Base-by-base conservation (phyloP, 2,329 filamentous ascomycete genomes). In the Decorospora gaudefroyi region DNA sequence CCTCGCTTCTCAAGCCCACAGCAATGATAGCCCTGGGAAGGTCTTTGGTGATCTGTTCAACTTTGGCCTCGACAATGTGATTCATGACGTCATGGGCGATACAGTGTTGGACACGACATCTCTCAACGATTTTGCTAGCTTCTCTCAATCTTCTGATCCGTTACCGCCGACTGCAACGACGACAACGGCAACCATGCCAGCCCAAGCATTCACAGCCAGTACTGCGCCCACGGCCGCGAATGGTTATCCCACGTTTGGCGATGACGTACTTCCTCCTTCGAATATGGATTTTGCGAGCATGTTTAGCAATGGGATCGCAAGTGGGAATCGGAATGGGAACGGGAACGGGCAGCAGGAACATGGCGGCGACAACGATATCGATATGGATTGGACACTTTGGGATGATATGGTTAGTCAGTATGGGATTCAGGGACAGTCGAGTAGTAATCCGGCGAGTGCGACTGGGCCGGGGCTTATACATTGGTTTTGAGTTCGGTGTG, bases 321-420 rank as follows among this genome's bases (percentile, higher is more conserved):
- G 26, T 42, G 25, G 22, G 17, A 19, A 15, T 15, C 8, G 10
- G 9, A 19, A 15, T 16, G 21, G 9, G 10, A 18, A 16, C 9
- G 17, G 9, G 6, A 28, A 42, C 10, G 31, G 30, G n/a, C 25
- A 21, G 33, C 39, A 34, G 43, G 36, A 10, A n/a, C 49, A 41
- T 11, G 50, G 51, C 13, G 53, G 32, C 19, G 72, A 73, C 15
- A 67, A 68, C 4, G 67, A 64, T 1, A n/a, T n/a, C n/a, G 67
- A 62, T 9, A 72, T 77, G 50, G 72, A 77, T 36, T 78, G 76
- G 76, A 67, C 74, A 27, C 70, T 66, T 25, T 78, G 74, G 72
- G 75, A 77, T 30, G 72, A 76, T 51, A 64, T 78, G 44, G 74
- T 77, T 2, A 61, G 62, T 17, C 71, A 77, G 42, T 77, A 74